Percentiles rank a stretch among this genome's conserved stretches.
phyloP scores from a whole-genome alignment of 345 rosid genomes.

The Cochlearia excelsa region DNA sequence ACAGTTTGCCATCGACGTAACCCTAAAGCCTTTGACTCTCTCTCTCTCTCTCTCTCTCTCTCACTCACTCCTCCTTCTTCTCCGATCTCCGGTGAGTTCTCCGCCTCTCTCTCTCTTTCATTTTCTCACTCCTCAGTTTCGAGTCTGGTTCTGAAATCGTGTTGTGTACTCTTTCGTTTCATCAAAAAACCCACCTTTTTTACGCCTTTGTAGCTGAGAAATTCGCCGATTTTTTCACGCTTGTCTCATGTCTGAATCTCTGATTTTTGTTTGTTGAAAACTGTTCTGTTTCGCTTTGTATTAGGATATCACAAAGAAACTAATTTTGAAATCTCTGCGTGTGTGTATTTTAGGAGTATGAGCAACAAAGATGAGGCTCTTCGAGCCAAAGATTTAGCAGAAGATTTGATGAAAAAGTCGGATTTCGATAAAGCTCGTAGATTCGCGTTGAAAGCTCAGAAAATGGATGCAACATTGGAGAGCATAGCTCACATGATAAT shows the following conservation, averaged over 20 bases:
- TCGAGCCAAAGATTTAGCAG: constrained; percentile 67
- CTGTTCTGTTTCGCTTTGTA: not conserved
- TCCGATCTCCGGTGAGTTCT: constrained; percentile 24
- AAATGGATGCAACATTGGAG: constrained; percentile 58
- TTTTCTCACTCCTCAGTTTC: constrained; percentile 1
- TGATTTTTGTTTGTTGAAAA: constrained; percentile 2
- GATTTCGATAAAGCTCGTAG: constrained; percentile 66
- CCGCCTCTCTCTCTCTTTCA: not conserved
- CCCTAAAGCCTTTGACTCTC: constrained; percentile 27
- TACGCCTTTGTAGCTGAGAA: no score
- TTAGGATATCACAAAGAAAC: constrained; percentile 13
- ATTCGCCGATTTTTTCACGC: no score
- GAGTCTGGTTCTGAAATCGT: constrained; percentile 19
- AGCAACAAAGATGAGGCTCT: constrained; percentile 93
- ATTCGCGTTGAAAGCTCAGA: constrained; percentile 62
- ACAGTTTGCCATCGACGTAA: constrained; percentile 25
- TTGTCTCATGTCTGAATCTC: constrained; percentile 5
- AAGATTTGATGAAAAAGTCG: constrained; percentile 52
- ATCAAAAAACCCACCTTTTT: not conserved
- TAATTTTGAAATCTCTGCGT: not conserved
- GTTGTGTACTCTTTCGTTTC: not conserved
- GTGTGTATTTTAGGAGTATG: constrained; percentile 51
- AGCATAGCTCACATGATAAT: constrained; percentile 58
- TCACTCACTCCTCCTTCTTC: not conserved
- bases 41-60: not conserved